Base-by-base conservation (phyloP, 371 early-diverging fungal genomes). In the Syncephalastrum contaminatum region DNA sequence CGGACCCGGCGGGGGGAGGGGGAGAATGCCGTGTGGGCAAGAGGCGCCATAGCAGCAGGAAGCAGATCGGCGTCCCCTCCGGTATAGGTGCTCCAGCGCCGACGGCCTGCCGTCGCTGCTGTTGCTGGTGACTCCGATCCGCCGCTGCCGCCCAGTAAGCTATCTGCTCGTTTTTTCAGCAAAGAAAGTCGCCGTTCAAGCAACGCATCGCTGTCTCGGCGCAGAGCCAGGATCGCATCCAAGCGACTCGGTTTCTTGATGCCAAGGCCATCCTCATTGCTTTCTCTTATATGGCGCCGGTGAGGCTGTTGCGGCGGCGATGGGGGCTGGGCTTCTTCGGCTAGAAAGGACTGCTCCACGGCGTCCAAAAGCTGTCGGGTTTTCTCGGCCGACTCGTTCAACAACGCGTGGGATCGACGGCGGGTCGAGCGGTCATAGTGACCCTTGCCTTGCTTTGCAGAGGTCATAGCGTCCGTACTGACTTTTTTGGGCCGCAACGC, bases 141-240 rank as follows among this genome's bases (percentile, higher is more conserved):
- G 21, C 44, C 46, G 21, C 42, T n/a, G n/a, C n/a, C 4, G 18
- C 24, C 22, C 14, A 47, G 48, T 36, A 53, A 21, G 27, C 49
- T 36, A 42, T 36, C 51, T 3, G 55, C 44, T 8, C 60, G 60
- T 20, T n/a, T 39, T 30, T 61, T 61, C 8, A 52, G 42, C 3
- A 61, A n/a, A 6, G 56, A 56, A 15, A 39, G 21, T 39, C 62
- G 51, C 13, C 62, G 51, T 42, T 60, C 60, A n/a, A 60, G 15
- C n/a, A 49, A n/a, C 4, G 51, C 56, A 47, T 61, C 62, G n/a
- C 43, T 56, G 21, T 56, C 62, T 14, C 44, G 54, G 18, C 50
- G 48, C 20, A 61, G 53, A 5, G 56, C 56, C 36, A 61, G 20
- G 45, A 61, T 42, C 6, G 43, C 56, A 13, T 56, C 56, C 18